These are phyloP conservation scores for Serendipita vermifera DNA, from an alignment of 768 basidiomycete genomes.

Conservation along the genomic window DNA sequence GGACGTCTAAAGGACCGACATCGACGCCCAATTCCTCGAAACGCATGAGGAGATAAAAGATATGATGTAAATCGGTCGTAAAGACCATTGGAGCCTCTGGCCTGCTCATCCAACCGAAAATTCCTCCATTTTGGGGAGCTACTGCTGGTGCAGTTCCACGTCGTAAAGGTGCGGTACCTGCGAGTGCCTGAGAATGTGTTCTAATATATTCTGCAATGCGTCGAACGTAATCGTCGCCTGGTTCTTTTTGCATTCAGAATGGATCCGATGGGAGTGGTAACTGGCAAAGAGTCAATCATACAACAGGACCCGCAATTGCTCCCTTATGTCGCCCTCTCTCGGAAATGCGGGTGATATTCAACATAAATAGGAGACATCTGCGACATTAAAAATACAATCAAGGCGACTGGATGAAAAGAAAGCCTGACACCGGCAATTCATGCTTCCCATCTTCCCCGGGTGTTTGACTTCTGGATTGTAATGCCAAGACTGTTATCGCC, in stretches of 20 bases:
- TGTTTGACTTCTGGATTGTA: too few relatives aligned
- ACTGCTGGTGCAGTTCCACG: conserved; percentile 34
- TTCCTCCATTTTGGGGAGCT: conserved; percentile 18
- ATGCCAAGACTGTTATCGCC: too few relatives aligned
- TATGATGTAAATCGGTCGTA: conserved; percentile 61
- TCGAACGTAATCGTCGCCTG: conserved; percentile 66
- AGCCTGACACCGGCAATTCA: too few relatives aligned
- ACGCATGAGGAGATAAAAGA: conserved; percentile 80
- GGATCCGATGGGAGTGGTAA: too few relatives aligned
- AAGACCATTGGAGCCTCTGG: conserved; percentile 45
- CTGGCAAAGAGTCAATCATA: too few relatives aligned
- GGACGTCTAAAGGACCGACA: conserved; percentile 69
- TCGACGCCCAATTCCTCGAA: conserved; percentile 68
- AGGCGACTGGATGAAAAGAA: too few relatives aligned
- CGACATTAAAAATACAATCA: too few relatives aligned
- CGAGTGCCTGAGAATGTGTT: conserved; percentile 57
- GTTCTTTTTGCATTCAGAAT: conserved; percentile 46
- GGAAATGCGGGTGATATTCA: too few relatives aligned
- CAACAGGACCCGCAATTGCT: too few relatives aligned
- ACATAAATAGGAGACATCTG: too few relatives aligned
- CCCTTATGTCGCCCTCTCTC: too few relatives aligned
- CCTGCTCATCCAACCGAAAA: conserved; percentile 41
- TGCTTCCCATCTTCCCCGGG: too few relatives aligned
- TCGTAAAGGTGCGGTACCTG: conserved; percentile 43
- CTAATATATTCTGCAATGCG: conserved; percentile 58